A percentile compares a stretch with the other conserved stretches of the same genome.
phyloP scores from a whole-genome alignment of 2,329 filamentous ascomycete genomes.

The Nakataea oryzae region DNA sequence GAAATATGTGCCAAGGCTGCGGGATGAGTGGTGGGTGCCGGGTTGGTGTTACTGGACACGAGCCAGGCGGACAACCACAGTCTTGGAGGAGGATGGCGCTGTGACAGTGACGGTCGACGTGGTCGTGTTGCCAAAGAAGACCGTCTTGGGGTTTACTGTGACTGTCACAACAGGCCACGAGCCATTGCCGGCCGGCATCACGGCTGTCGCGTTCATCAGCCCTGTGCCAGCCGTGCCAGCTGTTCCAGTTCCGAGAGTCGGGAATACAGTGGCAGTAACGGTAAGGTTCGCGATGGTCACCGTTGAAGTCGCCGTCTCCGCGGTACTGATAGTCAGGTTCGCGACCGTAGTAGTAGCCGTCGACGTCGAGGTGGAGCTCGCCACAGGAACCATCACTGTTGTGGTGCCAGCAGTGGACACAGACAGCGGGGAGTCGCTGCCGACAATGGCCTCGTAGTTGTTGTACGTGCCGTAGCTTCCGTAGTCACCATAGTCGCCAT shows the following conservation, averaged over 20 bases:
- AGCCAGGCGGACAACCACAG: neutral
- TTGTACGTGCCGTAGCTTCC: slow-evolving; percentile 2
- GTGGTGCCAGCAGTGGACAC: neutral
- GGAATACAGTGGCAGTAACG: neutral
- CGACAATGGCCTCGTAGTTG: neutral
- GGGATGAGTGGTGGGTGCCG: neutral
- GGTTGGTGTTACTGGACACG: neutral
- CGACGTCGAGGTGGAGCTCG: neutral
- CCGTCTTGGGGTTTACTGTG: neutral
- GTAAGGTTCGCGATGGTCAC: slow-evolving; percentile 2
- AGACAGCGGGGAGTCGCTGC: neutral
- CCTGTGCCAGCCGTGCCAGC: neutral
- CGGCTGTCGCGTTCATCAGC: neutral
- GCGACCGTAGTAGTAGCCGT: slow-evolving; percentile 1
- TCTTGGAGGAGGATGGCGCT: neutral
- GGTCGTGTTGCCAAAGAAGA: slow-evolving; percentile 2
- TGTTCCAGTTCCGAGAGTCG: neutral
- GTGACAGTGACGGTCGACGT: neutral
- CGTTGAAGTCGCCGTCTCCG: neutral
- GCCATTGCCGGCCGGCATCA: neutral
- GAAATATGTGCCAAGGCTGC: neutral
- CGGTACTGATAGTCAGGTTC: neutral
- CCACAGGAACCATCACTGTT: neutral
- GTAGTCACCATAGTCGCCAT: slow-evolving; percentile 1
- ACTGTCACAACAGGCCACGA: neutral